Conservation (phyloP, 768 basidiomycete species). For the Auricularia sp. region DNA sequence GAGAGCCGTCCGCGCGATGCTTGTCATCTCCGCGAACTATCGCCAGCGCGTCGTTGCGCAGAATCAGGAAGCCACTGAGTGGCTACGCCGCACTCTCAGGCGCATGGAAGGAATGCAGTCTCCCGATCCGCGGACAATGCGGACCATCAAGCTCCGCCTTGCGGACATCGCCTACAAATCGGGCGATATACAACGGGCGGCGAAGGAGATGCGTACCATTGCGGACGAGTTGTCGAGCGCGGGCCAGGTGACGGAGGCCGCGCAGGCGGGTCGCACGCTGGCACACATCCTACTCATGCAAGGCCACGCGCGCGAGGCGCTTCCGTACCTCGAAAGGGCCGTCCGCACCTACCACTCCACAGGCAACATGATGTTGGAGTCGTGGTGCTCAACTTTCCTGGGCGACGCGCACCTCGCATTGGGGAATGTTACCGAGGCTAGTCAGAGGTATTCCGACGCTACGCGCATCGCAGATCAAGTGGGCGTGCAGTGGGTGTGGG, state of each 20-base stretch:
- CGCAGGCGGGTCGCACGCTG: not conserved
- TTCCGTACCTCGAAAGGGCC: not conserved
- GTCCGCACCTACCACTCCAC: not conserved
- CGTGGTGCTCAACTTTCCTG: not conserved
- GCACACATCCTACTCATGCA: not conserved
- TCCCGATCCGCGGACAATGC: not conserved
- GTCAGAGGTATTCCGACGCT: too few species aligned
- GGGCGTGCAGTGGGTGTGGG: too few species aligned
- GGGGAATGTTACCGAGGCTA: not conserved
- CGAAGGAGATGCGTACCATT: not conserved
- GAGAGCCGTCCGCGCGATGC: not conserved
- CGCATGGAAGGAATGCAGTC: not conserved
- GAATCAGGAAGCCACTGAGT: not conserved
- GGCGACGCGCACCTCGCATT: not conserved
- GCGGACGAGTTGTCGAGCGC: not conserved
- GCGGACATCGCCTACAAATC: not conserved
- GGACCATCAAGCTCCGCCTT: not conserved
- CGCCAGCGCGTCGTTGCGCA: not conserved
- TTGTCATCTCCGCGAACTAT: not conserved
- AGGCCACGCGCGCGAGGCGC: not conserved
- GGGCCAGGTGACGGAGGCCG: not conserved
- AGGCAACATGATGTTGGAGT: not conserved
- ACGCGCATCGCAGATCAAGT: too few species aligned
- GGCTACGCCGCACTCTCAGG: not conserved
- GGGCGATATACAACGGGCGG: not conserved